Evolutionary conservation across 2,329 filamentous ascomycete genomes (phyloP), one percentile per base, ranked within the genome.

Genomic region (Claviceps fusiformis): DNA sequence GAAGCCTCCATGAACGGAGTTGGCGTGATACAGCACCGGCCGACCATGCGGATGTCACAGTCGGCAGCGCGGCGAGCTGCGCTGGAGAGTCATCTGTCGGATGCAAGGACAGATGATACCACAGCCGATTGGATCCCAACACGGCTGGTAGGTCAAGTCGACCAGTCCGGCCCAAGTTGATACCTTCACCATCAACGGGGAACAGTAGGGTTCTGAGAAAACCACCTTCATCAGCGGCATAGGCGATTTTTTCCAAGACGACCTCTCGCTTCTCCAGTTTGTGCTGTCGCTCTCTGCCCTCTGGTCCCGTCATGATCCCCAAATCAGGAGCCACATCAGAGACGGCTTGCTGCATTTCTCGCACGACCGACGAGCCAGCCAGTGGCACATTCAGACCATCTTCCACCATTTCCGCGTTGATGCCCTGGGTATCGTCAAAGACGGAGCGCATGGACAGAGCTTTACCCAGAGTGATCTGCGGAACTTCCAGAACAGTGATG

Each of bases 341-440:
- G 5, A 96, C 81, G 1, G 91, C 89, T 56, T 84, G 83, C 64
- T 87, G 82, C 86, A 95, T 95, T 66, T 96, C 91, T 43, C 87
- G 84, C 15, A 92, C 68, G 10, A 97, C 86, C 0, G 92, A 95
- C 56, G 85, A 86, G n/a, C 87, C 87, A 1, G 83, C 83, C 0
- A 85, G 63, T 1, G 79, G 72, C 2, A 95, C 79, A n/a, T 87
- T 80, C 0, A 98, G 80, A 10, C 93, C 93, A 61, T 98, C 93
- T 59, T 92, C 86, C 64, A 92, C 95, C 91, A 98, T 97, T 73
- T 98, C 93, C 0, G 86, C 80, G 62, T 97, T 97, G 72, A 98
- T 96, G 53, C 93, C 93, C 24, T 85, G 75, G n/a, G 77, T 81
- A 63, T 97, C 93, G 61, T 98, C 92, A 63, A 98, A 98, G 41